These are phyloP conservation scores for Megacollybia marginata DNA, from an alignment of 768 basidiomycete genomes.

Conservation along the genomic window DNA sequence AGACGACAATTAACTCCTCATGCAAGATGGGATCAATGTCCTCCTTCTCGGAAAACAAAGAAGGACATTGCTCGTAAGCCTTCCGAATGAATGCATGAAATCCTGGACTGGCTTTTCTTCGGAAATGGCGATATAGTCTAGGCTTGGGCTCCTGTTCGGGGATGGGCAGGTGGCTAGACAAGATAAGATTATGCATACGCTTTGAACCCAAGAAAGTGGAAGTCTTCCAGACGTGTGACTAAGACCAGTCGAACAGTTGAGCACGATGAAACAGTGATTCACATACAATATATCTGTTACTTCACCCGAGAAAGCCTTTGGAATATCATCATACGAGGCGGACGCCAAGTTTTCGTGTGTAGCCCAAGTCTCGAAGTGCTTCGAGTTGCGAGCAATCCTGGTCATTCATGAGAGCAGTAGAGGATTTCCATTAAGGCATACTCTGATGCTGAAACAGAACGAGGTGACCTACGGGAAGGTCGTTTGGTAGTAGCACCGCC, in stretches of 20 bases:
- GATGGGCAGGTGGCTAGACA: no score
- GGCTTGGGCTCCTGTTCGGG: no score
- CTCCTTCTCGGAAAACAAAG: slow-evolving; percentile 29
- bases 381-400: slow-evolving; percentile 42
- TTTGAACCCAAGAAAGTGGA: slow-evolving; percentile 33
- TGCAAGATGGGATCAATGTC: slow-evolving; percentile 15
- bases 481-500: neutral
- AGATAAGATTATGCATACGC: no score
- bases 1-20: slow-evolving; percentile 33
- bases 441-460: slow-evolving; percentile 40
- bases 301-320: slow-evolving; percentile 8
- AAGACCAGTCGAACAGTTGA: no score
- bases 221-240: slow-evolving; percentile 11
- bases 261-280: no score
- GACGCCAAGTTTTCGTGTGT: slow-evolving; percentile 42
- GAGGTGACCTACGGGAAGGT: neutral
- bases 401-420: neutral
- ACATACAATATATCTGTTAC: no score
- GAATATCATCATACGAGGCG: slow-evolving; percentile 38
- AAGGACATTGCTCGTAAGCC: slow-evolving; percentile 22
- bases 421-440: slow-evolving; percentile 12
- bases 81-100: slow-evolving; percentile 25
- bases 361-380: slow-evolving; percentile 45
- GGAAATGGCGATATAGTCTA: slow-evolving; percentile 5
- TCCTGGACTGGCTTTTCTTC: slow-evolving; percentile 12